Evolutionary conservation across 139 green algal genomes (phyloP), one percentile per base, ranked within the genome.

Genomic region (Mesotaenium endlicherianum): DNA sequence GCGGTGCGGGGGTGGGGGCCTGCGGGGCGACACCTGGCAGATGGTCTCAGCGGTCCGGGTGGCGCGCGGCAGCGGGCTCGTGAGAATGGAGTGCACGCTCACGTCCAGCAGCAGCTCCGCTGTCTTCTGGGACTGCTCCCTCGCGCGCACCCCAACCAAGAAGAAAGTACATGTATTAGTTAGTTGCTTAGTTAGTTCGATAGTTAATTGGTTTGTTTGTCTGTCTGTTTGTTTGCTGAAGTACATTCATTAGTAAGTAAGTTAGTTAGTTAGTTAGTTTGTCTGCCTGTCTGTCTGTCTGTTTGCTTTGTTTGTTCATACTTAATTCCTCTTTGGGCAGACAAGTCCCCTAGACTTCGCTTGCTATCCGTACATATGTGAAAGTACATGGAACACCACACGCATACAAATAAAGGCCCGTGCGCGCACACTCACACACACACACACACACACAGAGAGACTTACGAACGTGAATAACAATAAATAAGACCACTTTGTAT

Each of bases 61-160:
- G 36, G 81, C 81, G 30, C 75, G 44, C 14, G 74, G 38, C 1
- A 85, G n/a, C 34, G 81, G 81, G 40, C 76, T 86, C 38, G 11
- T 77, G 53, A 87, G 20, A n/a, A 87, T 59, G 2, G 53, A 58
- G 49, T 86, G 39, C 41, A 87, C 74, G 3, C n/a, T 75, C 30
- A 82, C 50, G 47, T 87, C 81, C 36, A 87, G 39, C 26, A 87
- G 75, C 0, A 87, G 57, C 72, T 87, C 81, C 2, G 81, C 81
- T 34, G 81, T 80, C 58, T 87, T 87, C 16, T 75, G 81, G 1
- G 81, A 67, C 79, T 83, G 76, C 76, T n/a, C 41, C 60, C n/a
- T n/a, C n/a, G n/a, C n/a, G n/a, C n/a, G n/a, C n/a, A n/a, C n/a
- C n/a, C n/a, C n/a, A n/a, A n/a, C n/a, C n/a, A n/a, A n/a, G n/a